Percentiles rank a stretch among this genome's conserved stretches.
Conservation (phyloP, 345 rosid species). For the Nephelium lappaceum region DNA sequence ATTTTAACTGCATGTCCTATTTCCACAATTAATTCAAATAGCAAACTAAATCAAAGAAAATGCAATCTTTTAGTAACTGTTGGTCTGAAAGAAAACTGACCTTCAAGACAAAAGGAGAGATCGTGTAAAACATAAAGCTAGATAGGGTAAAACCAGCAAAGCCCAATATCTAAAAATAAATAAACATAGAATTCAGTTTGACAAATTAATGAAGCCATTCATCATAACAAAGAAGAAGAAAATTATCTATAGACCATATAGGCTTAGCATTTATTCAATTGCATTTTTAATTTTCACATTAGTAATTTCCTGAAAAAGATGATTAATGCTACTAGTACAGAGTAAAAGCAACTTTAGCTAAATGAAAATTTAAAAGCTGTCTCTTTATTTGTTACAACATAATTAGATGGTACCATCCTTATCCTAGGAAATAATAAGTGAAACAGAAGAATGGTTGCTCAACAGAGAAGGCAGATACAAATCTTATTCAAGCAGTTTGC, state of each 20-base stretch:
- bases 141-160: constrained; percentile 35
- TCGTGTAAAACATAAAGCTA: constrained; percentile 40
- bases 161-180: constrained; percentile 41
- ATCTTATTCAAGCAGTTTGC: neutral
- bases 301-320: no score
- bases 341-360: neutral
- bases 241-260: no score
- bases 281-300: no score
- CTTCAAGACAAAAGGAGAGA: constrained; percentile 52
- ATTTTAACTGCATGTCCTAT: neutral
- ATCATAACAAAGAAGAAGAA: neutral
- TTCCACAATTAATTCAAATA: neutral
- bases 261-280: no score
- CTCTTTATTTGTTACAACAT: neutral
- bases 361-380: no score
- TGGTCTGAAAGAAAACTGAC: constrained; percentile 26
- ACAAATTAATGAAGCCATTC: neutral
- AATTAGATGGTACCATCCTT: constrained; percentile 8
- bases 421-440: neutral
- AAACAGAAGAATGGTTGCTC: neutral
- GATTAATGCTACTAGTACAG: no score
- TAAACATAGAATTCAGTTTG: neutral
- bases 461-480: neutral
- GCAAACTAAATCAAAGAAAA: neutral
- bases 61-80: neutral